Evolutionary conservation across 1,284 basidiomycete genomes (phyloP).

Genomic region (Austroboletus novae-zelandiae): DNA sequence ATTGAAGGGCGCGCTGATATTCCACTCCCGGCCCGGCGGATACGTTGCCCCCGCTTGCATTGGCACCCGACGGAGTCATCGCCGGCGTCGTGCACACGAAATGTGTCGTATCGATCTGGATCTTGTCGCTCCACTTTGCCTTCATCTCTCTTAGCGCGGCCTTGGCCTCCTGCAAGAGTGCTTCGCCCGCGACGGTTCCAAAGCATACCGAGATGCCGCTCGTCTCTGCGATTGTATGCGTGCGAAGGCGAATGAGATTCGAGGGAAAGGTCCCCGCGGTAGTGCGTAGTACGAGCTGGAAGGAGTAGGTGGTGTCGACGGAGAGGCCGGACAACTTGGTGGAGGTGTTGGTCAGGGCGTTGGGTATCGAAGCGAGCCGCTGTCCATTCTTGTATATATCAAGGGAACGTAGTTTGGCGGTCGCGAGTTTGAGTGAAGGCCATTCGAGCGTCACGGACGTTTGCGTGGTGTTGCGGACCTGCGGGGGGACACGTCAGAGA

Average conservation of each 20-base stretch:
- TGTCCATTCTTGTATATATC: constrained; percentile 91
- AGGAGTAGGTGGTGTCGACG: constrained; percentile 85
- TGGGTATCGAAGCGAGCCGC: constrained; percentile 82
- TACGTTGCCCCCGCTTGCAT: constrained; percentile 42
- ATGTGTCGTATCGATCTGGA: constrained; percentile 96
- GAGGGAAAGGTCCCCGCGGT: constrained; percentile 88
- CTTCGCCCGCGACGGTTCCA: constrained; percentile 78
- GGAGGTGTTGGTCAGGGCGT: constrained; percentile 76
- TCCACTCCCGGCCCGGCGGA: constrained; percentile 70
- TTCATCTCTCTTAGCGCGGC: constrained; percentile 77
- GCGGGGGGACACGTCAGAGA: constrained; percentile 16
- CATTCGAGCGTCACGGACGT: constrained; percentile 93
- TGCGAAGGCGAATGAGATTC: constrained; percentile 76
- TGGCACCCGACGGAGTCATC: constrained; percentile 59
- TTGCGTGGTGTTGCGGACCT: constrained; percentile 92
- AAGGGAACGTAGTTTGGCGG: constrained; percentile 78
- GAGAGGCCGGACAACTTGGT: constrained; percentile 90
- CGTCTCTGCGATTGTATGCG: constrained; percentile 92
- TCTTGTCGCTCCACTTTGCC: constrained; percentile 83
- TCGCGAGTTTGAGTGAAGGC: constrained; percentile 83
- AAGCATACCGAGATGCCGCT: constrained; percentile 92
- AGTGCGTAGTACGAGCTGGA: constrained; percentile 88
- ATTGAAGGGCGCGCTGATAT: constrained; percentile 87
- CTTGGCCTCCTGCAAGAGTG: constrained; percentile 76
- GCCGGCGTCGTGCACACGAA: constrained; percentile 92